Evolutionary conservation across 768 basidiomycete species (phyloP).

Genomic region (Collybia sp.): DNA sequence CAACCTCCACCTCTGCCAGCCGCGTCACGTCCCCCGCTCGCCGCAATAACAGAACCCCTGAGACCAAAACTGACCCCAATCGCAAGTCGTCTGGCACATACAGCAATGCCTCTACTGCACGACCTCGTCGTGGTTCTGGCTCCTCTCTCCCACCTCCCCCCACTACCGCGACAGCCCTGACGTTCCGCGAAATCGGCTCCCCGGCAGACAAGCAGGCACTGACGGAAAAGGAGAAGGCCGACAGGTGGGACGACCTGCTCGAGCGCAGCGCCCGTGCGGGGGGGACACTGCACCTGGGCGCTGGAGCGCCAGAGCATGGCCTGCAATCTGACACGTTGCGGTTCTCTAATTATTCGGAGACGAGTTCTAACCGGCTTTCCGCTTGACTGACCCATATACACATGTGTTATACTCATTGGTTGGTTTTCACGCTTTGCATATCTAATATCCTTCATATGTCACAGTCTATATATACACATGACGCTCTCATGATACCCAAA

Average conservation of each 20-base stretch:
- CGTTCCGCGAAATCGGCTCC: slow-evolving; percentile 44
- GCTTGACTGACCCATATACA: no score
- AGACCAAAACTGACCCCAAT: slow-evolving; percentile 3
- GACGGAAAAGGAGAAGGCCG: slow-evolving; percentile 68
- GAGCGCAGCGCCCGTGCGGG: slow-evolving; percentile 65
- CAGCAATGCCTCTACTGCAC: slow-evolving; percentile 18
- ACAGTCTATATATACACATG: no score
- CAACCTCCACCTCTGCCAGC: slow-evolving; percentile 6
- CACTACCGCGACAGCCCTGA: slow-evolving; percentile 22
- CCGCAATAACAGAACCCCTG: neutral
- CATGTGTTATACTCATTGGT: no score
- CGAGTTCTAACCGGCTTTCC: no score
- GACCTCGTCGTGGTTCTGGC: slow-evolving; percentile 11
- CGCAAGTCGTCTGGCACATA: slow-evolving; percentile 16
- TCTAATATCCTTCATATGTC: no score
- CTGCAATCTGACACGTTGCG: slow-evolving; percentile 11
- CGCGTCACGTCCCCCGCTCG: neutral
- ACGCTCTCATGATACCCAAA: no score
- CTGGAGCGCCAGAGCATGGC: slow-evolving; percentile 19
- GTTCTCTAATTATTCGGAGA: slow-evolving; percentile 14
- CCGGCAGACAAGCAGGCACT: slow-evolving; percentile 29
- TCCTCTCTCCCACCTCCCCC: slow-evolving; percentile 12
- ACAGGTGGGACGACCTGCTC: slow-evolving; percentile 66
- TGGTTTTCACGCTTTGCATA: no score
- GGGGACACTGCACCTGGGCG: slow-evolving; percentile 63